Percentiles rank a stretch among this genome's conserved stretches.
phyloP scores from a whole-genome alignment of 768 basidiomycete species.

The Podaxis sp. region DNA sequence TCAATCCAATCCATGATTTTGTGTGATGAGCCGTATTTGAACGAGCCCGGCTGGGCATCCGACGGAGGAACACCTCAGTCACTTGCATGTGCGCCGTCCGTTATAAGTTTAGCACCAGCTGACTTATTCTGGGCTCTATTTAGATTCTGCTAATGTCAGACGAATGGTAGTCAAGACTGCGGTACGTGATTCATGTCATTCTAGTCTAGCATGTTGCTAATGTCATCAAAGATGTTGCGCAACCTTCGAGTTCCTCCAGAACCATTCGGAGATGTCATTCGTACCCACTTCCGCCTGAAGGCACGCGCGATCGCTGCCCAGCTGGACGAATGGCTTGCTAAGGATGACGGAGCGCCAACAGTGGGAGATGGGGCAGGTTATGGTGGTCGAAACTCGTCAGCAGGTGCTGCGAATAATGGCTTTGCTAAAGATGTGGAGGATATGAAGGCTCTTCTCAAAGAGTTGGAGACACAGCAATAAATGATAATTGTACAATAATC shows the following conservation, averaged over 20 bases:
- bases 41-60: slow-evolving; percentile 87
- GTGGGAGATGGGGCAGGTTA: slow-evolving; percentile 51
- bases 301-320: slow-evolving; percentile 66
- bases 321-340: slow-evolving; percentile 73
- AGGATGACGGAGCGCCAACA: slow-evolving; percentile 72
- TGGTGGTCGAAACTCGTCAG: slow-evolving; percentile 27
- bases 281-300: slow-evolving; percentile 89
- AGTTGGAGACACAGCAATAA: slow-evolving; percentile 32
- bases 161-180: slow-evolving; percentile 91
- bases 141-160: slow-evolving; percentile 90
- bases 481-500: background rate
- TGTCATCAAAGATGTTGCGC: slow-evolving; percentile 67
- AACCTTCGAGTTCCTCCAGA: slow-evolving; percentile 81
- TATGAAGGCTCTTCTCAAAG: slow-evolving; percentile 57
- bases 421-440: slow-evolving; percentile 73
- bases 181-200: slow-evolving; percentile 37
- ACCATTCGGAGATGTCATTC: slow-evolving; percentile 84
- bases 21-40: slow-evolving; percentile 90
- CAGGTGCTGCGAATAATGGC: slow-evolving; percentile 51
- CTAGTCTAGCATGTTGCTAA: background rate
- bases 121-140: background rate
- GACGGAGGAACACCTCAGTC: slow-evolving; percentile 75
- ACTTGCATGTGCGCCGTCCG: slow-evolving; percentile 60
- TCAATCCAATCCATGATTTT: slow-evolving; percentile 97
- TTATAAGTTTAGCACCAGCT: slow-evolving; percentile 3